These are phyloP conservation scores for Tetrahymena elliotti DNA, from an alignment of 73 alveolate species.

Conservation along the genomic window DNA sequence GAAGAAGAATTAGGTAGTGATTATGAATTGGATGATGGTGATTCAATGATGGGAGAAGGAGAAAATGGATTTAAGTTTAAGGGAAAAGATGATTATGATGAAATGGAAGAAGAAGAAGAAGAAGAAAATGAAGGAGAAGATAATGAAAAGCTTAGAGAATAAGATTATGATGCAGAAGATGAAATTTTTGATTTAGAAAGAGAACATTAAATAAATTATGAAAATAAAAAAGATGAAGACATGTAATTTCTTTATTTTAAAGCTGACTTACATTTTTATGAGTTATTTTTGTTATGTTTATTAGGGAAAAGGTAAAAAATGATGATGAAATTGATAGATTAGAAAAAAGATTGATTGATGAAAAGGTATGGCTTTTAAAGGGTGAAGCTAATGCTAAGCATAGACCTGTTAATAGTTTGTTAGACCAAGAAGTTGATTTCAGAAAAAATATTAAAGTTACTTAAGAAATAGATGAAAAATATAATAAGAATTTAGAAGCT, in stretches of 20 bases:
- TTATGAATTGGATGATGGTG: slow-evolving; percentile 10
- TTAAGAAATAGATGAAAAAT: slow-evolving; percentile 8
- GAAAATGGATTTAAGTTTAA: slow-evolving; percentile 10
- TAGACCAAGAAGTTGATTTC: slow-evolving; percentile 31
- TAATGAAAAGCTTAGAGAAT: background rate
- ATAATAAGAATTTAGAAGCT: slow-evolving; percentile 1
- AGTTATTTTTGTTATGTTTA: background rate
- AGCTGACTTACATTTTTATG: background rate
- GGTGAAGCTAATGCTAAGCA: slow-evolving; percentile 23
- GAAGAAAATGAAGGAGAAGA: slow-evolving; percentile 9
- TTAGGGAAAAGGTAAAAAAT: slow-evolving; percentile 3
- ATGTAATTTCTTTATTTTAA: background rate
- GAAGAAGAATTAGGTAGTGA: slow-evolving; percentile 24
- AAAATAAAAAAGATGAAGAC: background rate
- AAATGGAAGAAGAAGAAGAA: slow-evolving; percentile 14
- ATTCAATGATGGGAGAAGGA: background rate
- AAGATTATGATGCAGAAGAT: slow-evolving; percentile 8
- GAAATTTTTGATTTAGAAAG: background rate
- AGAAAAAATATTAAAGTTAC: slow-evolving; percentile 8
- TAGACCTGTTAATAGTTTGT: slow-evolving; percentile 35
- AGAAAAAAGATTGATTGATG: slow-evolving; percentile 3
- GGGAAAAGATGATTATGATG: slow-evolving; percentile 27
- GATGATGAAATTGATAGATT: slow-evolving; percentile 13
- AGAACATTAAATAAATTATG: background rate
- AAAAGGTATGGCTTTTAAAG: slow-evolving; percentile 25